These are phyloP conservation scores for Barnettozyma salicaria DNA, from an alignment of 805 yeast species.

Conservation along the genomic window DNA sequence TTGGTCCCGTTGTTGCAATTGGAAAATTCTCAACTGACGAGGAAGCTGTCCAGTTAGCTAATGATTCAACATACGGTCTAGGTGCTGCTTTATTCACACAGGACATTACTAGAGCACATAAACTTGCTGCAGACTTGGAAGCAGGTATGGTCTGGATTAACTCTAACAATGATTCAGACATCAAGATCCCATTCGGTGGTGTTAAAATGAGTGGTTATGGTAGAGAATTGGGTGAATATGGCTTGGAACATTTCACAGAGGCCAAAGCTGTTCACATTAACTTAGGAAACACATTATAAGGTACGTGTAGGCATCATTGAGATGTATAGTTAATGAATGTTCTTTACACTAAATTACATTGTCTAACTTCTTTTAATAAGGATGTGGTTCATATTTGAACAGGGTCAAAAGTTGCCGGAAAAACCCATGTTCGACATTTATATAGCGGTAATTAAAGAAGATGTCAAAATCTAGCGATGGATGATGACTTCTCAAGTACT, in stretches of 20 bases:
- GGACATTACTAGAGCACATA: slow-evolving; percentile 34
- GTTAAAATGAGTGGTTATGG: slow-evolving; percentile 63
- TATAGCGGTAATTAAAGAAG: neutral
- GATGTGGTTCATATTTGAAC: too few relatives aligned
- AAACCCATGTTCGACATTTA: neutral
- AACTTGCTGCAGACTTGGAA: slow-evolving; percentile 35
- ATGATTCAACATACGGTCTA: slow-evolving; percentile 39
- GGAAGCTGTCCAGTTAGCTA: slow-evolving; percentile 39
- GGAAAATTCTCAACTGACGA: slow-evolving; percentile 38
- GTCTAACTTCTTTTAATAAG: too few relatives aligned
- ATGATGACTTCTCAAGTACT: too few relatives aligned
- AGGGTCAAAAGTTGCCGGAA: slow-evolving; percentile 6
- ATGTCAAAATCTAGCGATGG: too few relatives aligned
- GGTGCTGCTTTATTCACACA: slow-evolving; percentile 42
- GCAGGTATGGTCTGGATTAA: slow-evolving; percentile 54
- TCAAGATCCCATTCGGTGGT: slow-evolving; percentile 63
- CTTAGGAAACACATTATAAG: slow-evolving; percentile 33
- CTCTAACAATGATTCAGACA: slow-evolving; percentile 50
- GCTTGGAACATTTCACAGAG: slow-evolving; percentile 55
- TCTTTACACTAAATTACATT: neutral
- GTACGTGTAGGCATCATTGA: too few relatives aligned
- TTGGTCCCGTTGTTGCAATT: slow-evolving; percentile 46
- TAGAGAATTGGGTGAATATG: slow-evolving; percentile 62
- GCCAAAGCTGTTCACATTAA: slow-evolving; percentile 70
- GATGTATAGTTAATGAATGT: neutral